Conservation (phyloP, 2,329 filamentous ascomycete species). For the Aspergillus versicolor region DNA sequence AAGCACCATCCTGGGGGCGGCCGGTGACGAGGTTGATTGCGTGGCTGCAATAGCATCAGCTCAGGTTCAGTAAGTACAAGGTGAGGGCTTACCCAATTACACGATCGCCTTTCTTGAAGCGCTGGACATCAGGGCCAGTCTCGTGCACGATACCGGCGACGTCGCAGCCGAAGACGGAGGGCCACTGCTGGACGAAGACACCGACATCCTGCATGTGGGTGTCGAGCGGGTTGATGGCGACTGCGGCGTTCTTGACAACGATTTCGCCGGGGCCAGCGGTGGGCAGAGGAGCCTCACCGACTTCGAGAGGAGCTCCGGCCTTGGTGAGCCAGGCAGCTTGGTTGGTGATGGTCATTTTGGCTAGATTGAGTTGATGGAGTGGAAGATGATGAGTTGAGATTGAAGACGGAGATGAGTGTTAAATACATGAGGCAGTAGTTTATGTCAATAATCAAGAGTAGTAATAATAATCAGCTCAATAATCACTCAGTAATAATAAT, state of each 20-base stretch:
- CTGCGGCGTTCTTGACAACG: conserved; percentile 41
- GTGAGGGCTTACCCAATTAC: conserved; percentile 22
- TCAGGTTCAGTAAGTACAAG: too few species aligned
- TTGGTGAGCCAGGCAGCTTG: conserved; percentile 17
- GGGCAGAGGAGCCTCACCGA: conserved; percentile 39
- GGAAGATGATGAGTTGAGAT: neutral
- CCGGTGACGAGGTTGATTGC: conserved; percentile 25
- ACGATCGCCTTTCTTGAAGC: conserved; percentile 29
- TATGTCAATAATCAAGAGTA: neutral
- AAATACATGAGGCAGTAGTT: neutral
- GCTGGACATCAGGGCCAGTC: conserved; percentile 33
- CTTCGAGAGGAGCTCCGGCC: conserved; percentile 26
- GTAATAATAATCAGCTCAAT: too few species aligned
- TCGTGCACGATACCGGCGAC: conserved; percentile 49
- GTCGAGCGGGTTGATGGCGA: conserved; percentile 48
- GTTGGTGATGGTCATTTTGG: conserved; percentile 4
- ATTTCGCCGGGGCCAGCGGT: conserved; percentile 38
- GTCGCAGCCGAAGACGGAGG: conserved; percentile 42
- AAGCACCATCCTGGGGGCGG: conserved; percentile 23
- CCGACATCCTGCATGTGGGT: conserved; percentile 35
- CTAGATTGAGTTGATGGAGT: neutral
- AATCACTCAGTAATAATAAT: too few species aligned
- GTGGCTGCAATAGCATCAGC: neutral
- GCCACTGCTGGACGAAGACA: conserved; percentile 13
- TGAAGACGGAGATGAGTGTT: neutral